Base-by-base conservation (phyloP, 805 yeast genomes). In the Wickerhamomyces sydowiorum region DNA sequence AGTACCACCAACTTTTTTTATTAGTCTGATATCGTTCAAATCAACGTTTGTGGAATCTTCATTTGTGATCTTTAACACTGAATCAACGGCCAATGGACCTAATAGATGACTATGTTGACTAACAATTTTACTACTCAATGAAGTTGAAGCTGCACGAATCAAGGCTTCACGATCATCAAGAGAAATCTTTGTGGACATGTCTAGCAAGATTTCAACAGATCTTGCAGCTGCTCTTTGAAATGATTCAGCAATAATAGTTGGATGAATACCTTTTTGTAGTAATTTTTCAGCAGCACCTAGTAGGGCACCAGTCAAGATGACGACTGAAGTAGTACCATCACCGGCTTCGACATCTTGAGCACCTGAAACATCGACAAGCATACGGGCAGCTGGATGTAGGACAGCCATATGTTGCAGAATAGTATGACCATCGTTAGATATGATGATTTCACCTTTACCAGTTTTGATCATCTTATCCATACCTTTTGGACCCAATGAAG, bases 311-410 rank as follows among this genome's bases (percentile, higher is more conserved):
- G 97, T 87, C 48, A 93, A 72, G 42, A 93, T 91, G 23, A 95
- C 99, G 25, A 93, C 99, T 2, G 96, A 83, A 0, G 99, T 93
- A 27, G 99, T 93, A 50, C 99, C 99, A 62, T 93, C 99, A 42
- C 99, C 99, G n/a, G 98, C 99, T 65, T 90, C 99, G 30, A 90
- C 85, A 56, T 93, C 99, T 67, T 93, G 99, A 1, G 99, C 98
- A 33, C 90, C 96, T 45, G 96, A 84, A 22, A 93, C 86, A 61
- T 93, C 98, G 36, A 93, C 99, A n/a, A 80, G 70, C 98, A 93
- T 93, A 59, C 89, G 84, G 1, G 99, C 99, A 2, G 96, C 99
- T 2, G 99, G 99, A 62, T 93, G 99, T 61, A 93, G 75, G 39
- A 93, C 95, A 2, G 99, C 98, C 98, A 93, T 93, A 64, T 93